phyloP scores from a whole-genome alignment of 306 rosid genomes.

The Urtica urens region DNA sequence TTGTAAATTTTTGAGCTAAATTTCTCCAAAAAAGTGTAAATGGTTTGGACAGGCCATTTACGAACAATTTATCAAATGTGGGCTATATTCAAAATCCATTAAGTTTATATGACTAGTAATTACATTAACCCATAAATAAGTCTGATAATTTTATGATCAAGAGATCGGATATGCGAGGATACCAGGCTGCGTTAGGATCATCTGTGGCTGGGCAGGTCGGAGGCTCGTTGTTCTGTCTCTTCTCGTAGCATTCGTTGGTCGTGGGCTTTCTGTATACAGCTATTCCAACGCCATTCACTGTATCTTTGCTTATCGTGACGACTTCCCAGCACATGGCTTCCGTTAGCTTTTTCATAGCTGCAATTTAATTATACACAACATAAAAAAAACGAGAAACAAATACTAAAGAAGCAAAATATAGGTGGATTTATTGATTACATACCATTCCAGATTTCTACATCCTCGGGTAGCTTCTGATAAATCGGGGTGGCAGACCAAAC shows the following conservation, averaged over 20 bases:
- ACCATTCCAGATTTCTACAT: slow-evolving; percentile 88
- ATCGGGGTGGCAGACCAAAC: slow-evolving; percentile 99
- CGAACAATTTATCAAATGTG: too few relatives aligned
- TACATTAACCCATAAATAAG: too few relatives aligned
- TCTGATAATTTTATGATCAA: not conserved
- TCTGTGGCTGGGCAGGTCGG: slow-evolving; percentile 61
- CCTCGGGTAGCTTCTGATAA: slow-evolving; percentile 79
- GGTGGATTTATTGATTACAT: slow-evolving; percentile 4
- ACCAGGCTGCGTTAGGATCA: slow-evolving; percentile 93
- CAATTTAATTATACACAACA: slow-evolving; percentile 1
- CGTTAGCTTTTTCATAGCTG: slow-evolving; percentile 83
- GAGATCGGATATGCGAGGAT: slow-evolving; percentile 16
- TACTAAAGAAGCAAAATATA: not conserved
- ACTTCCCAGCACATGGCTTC: slow-evolving; percentile 83
- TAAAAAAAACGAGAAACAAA: slow-evolving; percentile 10
- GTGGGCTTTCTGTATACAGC: slow-evolving; percentile 76
- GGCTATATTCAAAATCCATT: too few relatives aligned
- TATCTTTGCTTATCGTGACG: slow-evolving; percentile 63
- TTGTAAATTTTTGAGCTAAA: too few relatives aligned
- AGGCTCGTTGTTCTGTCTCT: slow-evolving; percentile 55
- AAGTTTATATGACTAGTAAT: too few relatives aligned
- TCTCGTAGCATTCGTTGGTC: slow-evolving; percentile 78
- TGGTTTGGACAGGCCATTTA: too few relatives aligned
- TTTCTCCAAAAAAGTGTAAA: too few relatives aligned
- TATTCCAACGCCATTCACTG: slow-evolving; percentile 64